Evolutionary conservation across 2,329 filamentous ascomycete species (phyloP).

Genomic region (Aspergillus hortae): DNA sequence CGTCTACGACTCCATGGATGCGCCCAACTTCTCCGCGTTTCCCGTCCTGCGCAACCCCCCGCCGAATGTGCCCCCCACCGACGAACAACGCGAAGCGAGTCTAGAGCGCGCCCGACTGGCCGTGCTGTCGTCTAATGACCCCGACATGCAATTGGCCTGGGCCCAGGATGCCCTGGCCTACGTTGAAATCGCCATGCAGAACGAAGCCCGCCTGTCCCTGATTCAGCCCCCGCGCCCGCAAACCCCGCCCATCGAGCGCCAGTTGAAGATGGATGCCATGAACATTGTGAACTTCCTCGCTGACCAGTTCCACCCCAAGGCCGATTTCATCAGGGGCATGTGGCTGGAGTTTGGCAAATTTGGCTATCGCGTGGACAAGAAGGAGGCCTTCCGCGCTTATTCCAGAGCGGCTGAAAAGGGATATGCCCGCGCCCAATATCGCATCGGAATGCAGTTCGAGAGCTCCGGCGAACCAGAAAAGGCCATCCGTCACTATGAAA

Average conservation of each 20-base stretch:
- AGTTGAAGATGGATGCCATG: slow-evolving; percentile 80
- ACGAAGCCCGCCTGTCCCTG: slow-evolving; percentile 64
- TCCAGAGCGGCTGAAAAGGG: slow-evolving; percentile 79
- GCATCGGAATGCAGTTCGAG: slow-evolving; percentile 98
- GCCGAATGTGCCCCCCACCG: slow-evolving; percentile 85
- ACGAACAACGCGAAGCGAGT: slow-evolving; percentile 89
- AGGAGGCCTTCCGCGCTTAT: slow-evolving; percentile 88
- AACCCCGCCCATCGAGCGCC: slow-evolving; percentile 84
- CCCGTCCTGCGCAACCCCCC: slow-evolving; percentile 75
- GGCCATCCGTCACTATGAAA: slow-evolving; percentile 85
- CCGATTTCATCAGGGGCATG: slow-evolving; percentile 90
- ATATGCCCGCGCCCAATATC: slow-evolving; percentile 86
- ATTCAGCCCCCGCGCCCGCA: slow-evolving; percentile 61
- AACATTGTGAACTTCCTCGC: slow-evolving; percentile 89
- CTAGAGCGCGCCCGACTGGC: slow-evolving; percentile 78
- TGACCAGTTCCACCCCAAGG: slow-evolving; percentile 87
- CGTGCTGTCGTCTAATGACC: slow-evolving; percentile 89
- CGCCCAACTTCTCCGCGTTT: slow-evolving; percentile 86
- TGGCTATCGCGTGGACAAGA: slow-evolving; percentile 83
- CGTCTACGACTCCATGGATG: slow-evolving; percentile 48
- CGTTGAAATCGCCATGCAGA: slow-evolving; percentile 78
- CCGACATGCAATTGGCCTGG: slow-evolving; percentile 95
- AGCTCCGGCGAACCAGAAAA: slow-evolving; percentile 89
- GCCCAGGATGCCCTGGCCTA: slow-evolving; percentile 87
- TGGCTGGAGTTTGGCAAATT: slow-evolving; percentile 99